These are phyloP conservation scores for Cladosporium oxysporum DNA, from an alignment of 2,329 filamentous ascomycete species.

Conservation along the genomic window DNA sequence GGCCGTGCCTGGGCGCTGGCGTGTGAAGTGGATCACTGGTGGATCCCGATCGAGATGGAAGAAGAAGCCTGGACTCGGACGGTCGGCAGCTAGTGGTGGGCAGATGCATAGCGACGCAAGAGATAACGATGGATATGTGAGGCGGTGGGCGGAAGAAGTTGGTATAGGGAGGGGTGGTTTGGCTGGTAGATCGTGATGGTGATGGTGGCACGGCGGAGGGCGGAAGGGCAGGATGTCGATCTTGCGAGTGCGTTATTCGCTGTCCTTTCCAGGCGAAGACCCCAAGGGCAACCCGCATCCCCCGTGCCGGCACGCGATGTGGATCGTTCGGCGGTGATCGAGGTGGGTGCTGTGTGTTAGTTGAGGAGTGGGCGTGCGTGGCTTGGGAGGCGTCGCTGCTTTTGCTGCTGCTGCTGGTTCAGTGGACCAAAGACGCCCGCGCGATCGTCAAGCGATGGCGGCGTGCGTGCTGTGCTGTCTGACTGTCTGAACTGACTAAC, in stretches of 20 bases:
- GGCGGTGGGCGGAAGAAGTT: not conserved
- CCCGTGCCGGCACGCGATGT: constrained; percentile 3
- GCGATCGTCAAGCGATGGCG: constrained; percentile 5
- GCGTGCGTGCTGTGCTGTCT: not conserved
- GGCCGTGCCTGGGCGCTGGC: constrained; percentile 9
- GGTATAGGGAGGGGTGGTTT: not conserved
- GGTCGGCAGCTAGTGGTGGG: not conserved
- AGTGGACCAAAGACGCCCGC: not conserved
- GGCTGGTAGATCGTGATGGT: not conserved
- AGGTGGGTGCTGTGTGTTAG: not conserved
- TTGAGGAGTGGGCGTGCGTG: constrained; percentile 3
- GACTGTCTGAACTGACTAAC: not conserved
- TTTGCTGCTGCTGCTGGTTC: not conserved
- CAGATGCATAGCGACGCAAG: not conserved
- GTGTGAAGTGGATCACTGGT: not conserved
- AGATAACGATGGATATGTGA: constrained; percentile 4
- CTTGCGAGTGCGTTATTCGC: not conserved
- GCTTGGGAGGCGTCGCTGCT: not conserved
- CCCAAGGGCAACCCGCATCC: constrained; percentile 7
- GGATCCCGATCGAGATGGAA: constrained; percentile 7
- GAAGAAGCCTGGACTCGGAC: not conserved
- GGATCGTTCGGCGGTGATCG: not conserved
- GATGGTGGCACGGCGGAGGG: not conserved
- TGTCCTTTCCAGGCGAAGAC: not conserved
- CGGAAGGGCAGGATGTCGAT: not conserved